A percentile compares a stretch with the other conserved stretches of the same genome.
phyloP scores from a whole-genome alignment of 768 basidiomycete species.

The Paxillus rubicundulus region DNA sequence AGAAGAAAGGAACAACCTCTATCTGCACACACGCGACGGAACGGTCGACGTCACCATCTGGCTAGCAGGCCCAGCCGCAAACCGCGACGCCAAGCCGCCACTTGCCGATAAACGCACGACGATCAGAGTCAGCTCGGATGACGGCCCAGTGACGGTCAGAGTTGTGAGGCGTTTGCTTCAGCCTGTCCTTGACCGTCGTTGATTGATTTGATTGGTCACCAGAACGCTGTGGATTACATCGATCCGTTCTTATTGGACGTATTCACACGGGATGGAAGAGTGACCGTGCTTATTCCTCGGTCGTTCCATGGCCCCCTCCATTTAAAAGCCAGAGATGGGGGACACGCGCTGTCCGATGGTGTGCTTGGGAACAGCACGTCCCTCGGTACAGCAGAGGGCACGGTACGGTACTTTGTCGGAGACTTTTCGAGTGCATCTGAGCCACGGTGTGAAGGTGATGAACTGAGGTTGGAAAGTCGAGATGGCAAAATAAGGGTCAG shows the following conservation, averaged over 20 bases:
- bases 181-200: background rate
- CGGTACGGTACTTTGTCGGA: conserved; percentile 42
- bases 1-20: conserved; percentile 11
- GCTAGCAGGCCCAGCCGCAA: conserved; percentile 22
- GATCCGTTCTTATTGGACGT: conserved; percentile 13
- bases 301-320: conserved; percentile 40
- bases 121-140: conserved; percentile 3
- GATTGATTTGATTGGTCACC: background rate
- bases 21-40: conserved; percentile 13
- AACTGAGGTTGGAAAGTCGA: conserved; percentile 34
- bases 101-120: conserved; percentile 1
- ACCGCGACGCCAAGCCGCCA: background rate
- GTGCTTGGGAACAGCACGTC: conserved; percentile 30
- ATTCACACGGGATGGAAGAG: conserved; percentile 27
- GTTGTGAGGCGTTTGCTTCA: conserved; percentile 7
- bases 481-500: conserved; percentile 38
- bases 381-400: conserved; percentile 32
- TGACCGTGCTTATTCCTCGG: conserved; percentile 38
- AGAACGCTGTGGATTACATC: conserved; percentile 13
- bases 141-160: conserved; percentile 10
- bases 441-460: conserved; percentile 39
- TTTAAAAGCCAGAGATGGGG: conserved; percentile 27
- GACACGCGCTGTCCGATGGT: conserved; percentile 32
- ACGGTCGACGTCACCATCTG: conserved; percentile 17
- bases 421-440: conserved; percentile 33